phyloP scores from a whole-genome alignment of 805 yeast genomes.

The Candida orba region DNA sequence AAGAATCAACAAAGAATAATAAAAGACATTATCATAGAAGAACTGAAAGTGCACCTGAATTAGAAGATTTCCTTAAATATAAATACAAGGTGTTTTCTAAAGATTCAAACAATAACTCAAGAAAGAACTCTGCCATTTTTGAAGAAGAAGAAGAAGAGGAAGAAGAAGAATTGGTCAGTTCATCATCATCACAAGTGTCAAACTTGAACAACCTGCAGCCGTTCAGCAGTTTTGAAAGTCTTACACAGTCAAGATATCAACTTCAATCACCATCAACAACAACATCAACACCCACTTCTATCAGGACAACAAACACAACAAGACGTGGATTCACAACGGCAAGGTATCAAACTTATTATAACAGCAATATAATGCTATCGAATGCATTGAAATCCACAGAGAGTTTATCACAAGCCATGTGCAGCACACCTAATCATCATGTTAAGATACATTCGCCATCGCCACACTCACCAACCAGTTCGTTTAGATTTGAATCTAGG shows the following conservation, averaged over 20 bases:
- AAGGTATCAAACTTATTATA: constrained; percentile 41
- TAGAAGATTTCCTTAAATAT: constrained; percentile 27
- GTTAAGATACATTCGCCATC: too few relatives aligned
- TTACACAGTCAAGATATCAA: constrained; percentile 3
- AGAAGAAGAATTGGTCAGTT: constrained; percentile 7
- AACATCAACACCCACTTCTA: constrained; percentile 28
- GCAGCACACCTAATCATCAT: constrained; percentile 3
- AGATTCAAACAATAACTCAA: constrained; percentile 5
- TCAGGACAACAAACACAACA: constrained; percentile 11
- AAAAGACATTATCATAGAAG: constrained; percentile 37
- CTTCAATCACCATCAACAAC: constrained; percentile 18
- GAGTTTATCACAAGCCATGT: constrained; percentile 17
- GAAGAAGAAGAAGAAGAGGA: constrained; percentile 23
- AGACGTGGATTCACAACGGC: constrained; percentile 39
- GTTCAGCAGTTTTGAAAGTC: constrained; percentile 12
- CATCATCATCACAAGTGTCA: constrained; percentile 11
- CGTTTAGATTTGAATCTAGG: constrained; percentile 31
- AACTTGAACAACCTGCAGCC: constrained; percentile 15
- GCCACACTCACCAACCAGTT: too few relatives aligned
- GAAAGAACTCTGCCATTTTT: constrained; percentile 24
- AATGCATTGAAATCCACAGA: constrained; percentile 38
- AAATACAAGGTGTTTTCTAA: constrained; percentile 10
- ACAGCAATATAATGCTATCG: constrained; percentile 36
- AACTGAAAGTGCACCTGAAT: constrained; percentile 51
- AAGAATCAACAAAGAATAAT: constrained; percentile 12